A percentile compares a stretch with the other conserved stretches of the same genome.
phyloP scores from a whole-genome alignment of 495 filamentous ascomycete genomes.

The Daldinia childiae region DNA sequence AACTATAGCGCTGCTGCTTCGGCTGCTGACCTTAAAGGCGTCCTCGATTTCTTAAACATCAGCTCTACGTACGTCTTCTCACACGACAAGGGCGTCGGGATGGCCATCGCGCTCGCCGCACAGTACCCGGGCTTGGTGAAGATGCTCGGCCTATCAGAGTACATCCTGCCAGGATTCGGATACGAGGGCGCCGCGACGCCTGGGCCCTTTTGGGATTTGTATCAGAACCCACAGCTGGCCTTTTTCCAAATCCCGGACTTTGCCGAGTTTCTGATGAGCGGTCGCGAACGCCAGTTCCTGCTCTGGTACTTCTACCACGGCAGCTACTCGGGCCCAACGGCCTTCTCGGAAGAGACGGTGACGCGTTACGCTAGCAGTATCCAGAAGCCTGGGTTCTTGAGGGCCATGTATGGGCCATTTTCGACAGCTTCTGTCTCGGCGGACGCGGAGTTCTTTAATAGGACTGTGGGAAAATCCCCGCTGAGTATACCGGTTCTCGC shows the following conservation, averaged over 20 bases:
- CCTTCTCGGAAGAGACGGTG: slow-evolving; percentile 36
- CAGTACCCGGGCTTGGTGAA: slow-evolving; percentile 44
- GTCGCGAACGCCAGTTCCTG: slow-evolving; percentile 52
- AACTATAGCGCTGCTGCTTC: not conserved
- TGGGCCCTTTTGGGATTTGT: not conserved
- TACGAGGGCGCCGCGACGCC: not conserved
- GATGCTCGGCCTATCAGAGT: slow-evolving; percentile 48
- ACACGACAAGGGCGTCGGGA: slow-evolving; percentile 56
- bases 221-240: not conserved
- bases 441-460: not conserved
- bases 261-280: slow-evolving; percentile 37
- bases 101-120: slow-evolving; percentile 48
- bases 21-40: not conserved
- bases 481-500: not conserved
- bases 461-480: not conserved
- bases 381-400: not conserved
- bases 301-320: slow-evolving; percentile 57
- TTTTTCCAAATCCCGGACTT: not conserved
- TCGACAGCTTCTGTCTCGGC: not conserved
- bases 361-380: slow-evolving; percentile 21
- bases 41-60: not conserved
- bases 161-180: not conserved
- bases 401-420: not conserved
- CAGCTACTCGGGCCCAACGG: slow-evolving; percentile 42
- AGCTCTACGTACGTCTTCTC: slow-evolving; percentile 41